Conservation (phyloP, 768 basidiomycete genomes). For the Scleroderma bovista region DNA sequence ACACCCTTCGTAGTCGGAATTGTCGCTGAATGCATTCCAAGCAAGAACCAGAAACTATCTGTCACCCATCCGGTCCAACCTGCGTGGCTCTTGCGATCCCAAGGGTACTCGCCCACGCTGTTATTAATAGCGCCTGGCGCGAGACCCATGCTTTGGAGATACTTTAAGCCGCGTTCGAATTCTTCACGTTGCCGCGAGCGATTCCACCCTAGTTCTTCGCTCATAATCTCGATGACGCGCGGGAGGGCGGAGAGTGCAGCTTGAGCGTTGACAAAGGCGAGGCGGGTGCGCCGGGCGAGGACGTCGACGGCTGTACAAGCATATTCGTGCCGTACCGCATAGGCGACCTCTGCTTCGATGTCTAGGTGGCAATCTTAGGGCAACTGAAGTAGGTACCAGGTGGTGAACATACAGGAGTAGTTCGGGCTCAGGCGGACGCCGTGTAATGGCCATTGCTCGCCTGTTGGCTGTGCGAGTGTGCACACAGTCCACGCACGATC, state of each 20-base stretch:
- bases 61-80: conserved; percentile 15
- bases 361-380: conserved; percentile 32
- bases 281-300: conserved; percentile 86
- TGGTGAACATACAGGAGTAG: conserved; percentile 62
- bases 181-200: conserved; percentile 52
- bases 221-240: conserved; percentile 87
- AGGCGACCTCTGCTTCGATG: conserved; percentile 91
- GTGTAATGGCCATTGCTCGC: conserved; percentile 79
- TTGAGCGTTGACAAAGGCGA: conserved; percentile 89
- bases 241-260: conserved; percentile 83
- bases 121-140: conserved; percentile 40
- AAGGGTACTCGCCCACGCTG: conserved; percentile 18
- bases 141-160: conserved; percentile 85
- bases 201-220: conserved; percentile 77
- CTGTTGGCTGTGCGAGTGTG: conserved; percentile 71
- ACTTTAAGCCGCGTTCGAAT: conserved; percentile 51
- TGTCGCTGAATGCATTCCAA: conserved; percentile 17
- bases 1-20: conserved; percentile 3
- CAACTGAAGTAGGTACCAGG: neutral
- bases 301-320: conserved; percentile 91
- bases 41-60: conserved; percentile 9
- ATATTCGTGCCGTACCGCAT: conserved; percentile 86
- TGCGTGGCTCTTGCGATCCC: conserved; percentile 9
- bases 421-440: conserved; percentile 63
- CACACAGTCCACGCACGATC: conserved; percentile 96